Evolutionary conservation across 805 yeast genomes (phyloP), one percentile per base, ranked within the genome.

Genomic region (Hanseniaspora singularis): DNA sequence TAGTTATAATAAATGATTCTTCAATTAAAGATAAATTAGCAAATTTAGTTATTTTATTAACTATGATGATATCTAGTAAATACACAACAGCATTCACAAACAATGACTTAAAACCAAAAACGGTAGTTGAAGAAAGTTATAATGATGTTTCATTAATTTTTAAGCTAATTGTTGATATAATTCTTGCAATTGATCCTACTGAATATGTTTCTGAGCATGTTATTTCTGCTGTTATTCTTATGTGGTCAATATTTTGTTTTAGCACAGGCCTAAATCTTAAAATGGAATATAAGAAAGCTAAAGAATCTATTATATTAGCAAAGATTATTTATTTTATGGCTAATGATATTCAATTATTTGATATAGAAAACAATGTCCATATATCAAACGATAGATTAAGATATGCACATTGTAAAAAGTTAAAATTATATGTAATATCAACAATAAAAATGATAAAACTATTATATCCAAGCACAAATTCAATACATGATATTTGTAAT

Each of bases 401-500:
- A 9, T n/a, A 10, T 23, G 3, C 20, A 23, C 39, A 36, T 56
- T 23, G 57, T 57, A 19, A 49, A 43, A 22, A 59, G 57, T 27
- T 57, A 57, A 37, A 50, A 39, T 8, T 9, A 49, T 3, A 30
- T 58, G 5, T 16, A 52, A 14, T 46, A 31, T 43, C 54, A 56
- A 33, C 40, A 55, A 16, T 46, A 52, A 34, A 30, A 38, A 16
- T 38, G 58, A 11, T 56, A 55, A 19, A 48, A 46, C 7, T 53
- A 51, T 20, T 27, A 54, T 18, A 34, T 41, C 22, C 43, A 38
- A 5, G 57, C 15, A 2, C 10, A 8, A 38, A 34, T 11, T 4
- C 4, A 4, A 10, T 34, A n/a, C 18, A 22, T 10, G 27, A 34
- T 12, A 19, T 34, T 20, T n/a, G n/a, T n/a, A n/a, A n/a, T n/a